Conservation (phyloP, 495 filamentous ascomycete species). For the Trichoderma virens region DNA sequence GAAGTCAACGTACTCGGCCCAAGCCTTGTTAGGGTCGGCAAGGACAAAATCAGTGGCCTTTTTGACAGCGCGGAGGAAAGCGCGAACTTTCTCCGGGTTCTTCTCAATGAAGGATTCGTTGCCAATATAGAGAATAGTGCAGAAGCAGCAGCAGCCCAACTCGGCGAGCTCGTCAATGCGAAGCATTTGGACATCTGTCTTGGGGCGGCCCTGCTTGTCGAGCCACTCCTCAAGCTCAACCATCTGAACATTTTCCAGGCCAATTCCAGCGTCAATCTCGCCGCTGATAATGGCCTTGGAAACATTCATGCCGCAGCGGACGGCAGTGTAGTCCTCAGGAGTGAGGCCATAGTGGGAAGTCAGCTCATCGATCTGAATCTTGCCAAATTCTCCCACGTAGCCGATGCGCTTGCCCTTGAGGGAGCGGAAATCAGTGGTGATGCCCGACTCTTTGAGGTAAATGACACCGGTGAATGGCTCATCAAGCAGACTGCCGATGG, state of each 20-base stretch:
- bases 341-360: slow-evolving; percentile 67
- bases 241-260: slow-evolving; percentile 68
- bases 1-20: slow-evolving; percentile 57
- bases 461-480: slow-evolving; percentile 68
- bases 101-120: slow-evolving; percentile 54
- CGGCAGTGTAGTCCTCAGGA: slow-evolving; percentile 58
- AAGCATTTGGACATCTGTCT: slow-evolving; percentile 59
- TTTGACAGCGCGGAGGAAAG: slow-evolving; percentile 62
- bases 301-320: slow-evolving; percentile 48
- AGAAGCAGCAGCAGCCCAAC: slow-evolving; percentile 69
- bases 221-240: slow-evolving; percentile 67
- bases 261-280: slow-evolving; percentile 61
- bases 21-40: slow-evolving; percentile 47
- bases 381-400: slow-evolving; percentile 67
- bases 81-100: slow-evolving; percentile 49
- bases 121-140: slow-evolving; percentile 63
- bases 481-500: slow-evolving; percentile 60
- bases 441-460: slow-evolving; percentile 60
- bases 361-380: slow-evolving; percentile 70
- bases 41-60: slow-evolving; percentile 60
- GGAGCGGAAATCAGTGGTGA: slow-evolving; percentile 55
- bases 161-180: slow-evolving; percentile 67
- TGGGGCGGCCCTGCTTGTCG: slow-evolving; percentile 47
- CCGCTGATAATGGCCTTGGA: slow-evolving; percentile 51
- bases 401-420: slow-evolving; percentile 66